These are phyloP conservation scores for Coemansia sp. DNA, from an alignment of 192 early-diverging fungal species.

Conservation along the genomic window DNA sequence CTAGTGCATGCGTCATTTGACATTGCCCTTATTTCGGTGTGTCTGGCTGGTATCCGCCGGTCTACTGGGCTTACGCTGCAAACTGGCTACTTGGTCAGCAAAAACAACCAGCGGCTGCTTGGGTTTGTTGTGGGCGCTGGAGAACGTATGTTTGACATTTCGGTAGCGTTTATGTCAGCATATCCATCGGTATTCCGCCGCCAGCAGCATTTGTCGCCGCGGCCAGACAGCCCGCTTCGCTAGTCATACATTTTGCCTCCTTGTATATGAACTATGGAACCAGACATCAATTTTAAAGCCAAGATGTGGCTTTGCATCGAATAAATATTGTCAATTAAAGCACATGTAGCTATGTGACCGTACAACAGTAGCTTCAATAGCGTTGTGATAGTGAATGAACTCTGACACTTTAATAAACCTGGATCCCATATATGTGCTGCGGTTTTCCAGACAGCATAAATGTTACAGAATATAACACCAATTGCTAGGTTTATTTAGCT, in stretches of 20 bases:
- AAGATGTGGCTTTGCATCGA: too few species aligned
- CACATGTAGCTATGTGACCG: too few species aligned
- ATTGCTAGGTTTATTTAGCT: not conserved
- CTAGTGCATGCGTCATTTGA: slow-evolving; percentile 44
- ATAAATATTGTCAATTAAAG: too few species aligned
- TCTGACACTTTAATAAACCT: too few species aligned
- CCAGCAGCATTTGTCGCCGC: slow-evolving; percentile 1
- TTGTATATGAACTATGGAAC: not conserved
- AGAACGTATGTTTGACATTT: slow-evolving; percentile 46
- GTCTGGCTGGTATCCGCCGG: slow-evolving; percentile 51
- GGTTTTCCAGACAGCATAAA: too few species aligned
- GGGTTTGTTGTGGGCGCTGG: slow-evolving; percentile 42
- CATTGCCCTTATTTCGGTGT: slow-evolving; percentile 38
- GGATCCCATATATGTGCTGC: too few species aligned
- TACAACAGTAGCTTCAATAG: too few species aligned
- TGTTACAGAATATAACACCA: not conserved
- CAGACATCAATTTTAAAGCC: too few species aligned
- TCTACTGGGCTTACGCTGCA: slow-evolving; percentile 45
- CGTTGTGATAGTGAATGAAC: too few species aligned
- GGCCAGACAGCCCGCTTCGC: not conserved
- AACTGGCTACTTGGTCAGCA: slow-evolving; percentile 22
- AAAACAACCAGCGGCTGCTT: slow-evolving; percentile 41
- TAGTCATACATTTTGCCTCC: not conserved
- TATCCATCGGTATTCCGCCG: slow-evolving; percentile 48
- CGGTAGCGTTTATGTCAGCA: slow-evolving; percentile 49